Conservation (phyloP, 1,139 yeast genomes). For the Pichiaceae sp. region DNA sequence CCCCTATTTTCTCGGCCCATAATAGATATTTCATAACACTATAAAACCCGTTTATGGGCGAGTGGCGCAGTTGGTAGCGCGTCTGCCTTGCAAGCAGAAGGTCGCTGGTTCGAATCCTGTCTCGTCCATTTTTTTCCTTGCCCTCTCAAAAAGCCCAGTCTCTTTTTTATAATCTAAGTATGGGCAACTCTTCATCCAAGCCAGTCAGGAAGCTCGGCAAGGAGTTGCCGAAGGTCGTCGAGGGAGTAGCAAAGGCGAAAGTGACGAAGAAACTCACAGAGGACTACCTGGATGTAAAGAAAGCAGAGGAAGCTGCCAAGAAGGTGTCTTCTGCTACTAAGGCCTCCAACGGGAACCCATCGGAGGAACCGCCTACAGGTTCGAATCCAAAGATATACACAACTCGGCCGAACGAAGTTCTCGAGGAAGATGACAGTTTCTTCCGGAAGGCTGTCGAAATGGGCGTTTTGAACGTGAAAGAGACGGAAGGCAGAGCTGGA, state of each 20-base stretch:
- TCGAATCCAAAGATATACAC: conserved; percentile 10
- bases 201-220: conserved; percentile 1
- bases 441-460: conserved; percentile 10
- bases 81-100: conserved; percentile 61
- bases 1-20: too few species aligned
- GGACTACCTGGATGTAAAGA: conserved; percentile 1
- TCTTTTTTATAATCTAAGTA: neutral
- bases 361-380: neutral
- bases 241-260: neutral
- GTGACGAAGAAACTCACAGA: neutral
- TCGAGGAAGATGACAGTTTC: conserved; percentile 4
- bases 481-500: conserved; percentile 1
- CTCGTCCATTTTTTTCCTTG: conserved; percentile 39
- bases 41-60: conserved; percentile 32
- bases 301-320: conserved; percentile 1
- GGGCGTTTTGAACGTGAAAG: conserved; percentile 11
- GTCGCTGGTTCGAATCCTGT: conserved; percentile 62
- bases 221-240: conserved; percentile 1
- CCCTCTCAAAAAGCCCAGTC: too few species aligned
- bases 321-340: neutral
- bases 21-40: too few species aligned
- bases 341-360: neutral
- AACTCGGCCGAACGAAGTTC: conserved; percentile 10
- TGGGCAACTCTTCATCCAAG: conserved; percentile 1
- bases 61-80: conserved; percentile 72